Evolutionary conservation across 1,284 basidiomycete species (phyloP), one percentile per base, ranked within the genome.

Genomic region (Hemileia vastatrix): DNA sequence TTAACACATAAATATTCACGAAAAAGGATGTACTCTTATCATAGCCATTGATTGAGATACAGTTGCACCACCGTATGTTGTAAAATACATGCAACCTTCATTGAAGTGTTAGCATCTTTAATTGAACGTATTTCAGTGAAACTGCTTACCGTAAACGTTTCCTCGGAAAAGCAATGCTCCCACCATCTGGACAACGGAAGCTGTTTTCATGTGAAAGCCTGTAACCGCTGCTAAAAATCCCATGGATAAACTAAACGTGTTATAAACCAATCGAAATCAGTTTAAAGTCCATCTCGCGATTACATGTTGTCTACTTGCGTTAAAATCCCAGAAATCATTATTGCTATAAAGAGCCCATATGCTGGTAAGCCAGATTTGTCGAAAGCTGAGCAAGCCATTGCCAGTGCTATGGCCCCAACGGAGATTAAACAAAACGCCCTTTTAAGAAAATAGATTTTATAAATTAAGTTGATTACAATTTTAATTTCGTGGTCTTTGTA

Each of bases 21-120:
- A n/a, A n/a, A n/a, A n/a, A n/a, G n/a, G n/a, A n/a, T n/a, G n/a
- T n/a, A n/a, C 60, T 49, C 51, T 63, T 3, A 63, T 31, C 60
- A 63, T 63, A 33, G 55, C 50, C 45, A 56, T 54, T 6, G 60
- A 56, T 45, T 63, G 60, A 4, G 47, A 45, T 8, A 63, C 60
- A 23, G 60, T 63, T 32, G 60, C 55, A 6, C 47, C 53, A 1
- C 60, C 60, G 27, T 43, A 63, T 13, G 54, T 56, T 19, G 60
- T 63, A 19, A 63, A 63, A 44, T 45, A 55, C 60, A 63, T 63
- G n/a, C n/a, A n/a, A n/a, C n/a, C n/a, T n/a, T n/a, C n/a, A n/a
- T n/a, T n/a, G n/a, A n/a, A n/a, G n/a, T n/a, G n/a, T n/a, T n/a
- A n/a, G n/a, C n/a, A n/a, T n/a, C n/a, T n/a, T n/a, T n/a, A n/a